Evolutionary conservation across 352 stramenopile genomes (phyloP), one percentile per base, ranked within the genome.

Genomic region (Aphanomyces euteiches): DNA sequence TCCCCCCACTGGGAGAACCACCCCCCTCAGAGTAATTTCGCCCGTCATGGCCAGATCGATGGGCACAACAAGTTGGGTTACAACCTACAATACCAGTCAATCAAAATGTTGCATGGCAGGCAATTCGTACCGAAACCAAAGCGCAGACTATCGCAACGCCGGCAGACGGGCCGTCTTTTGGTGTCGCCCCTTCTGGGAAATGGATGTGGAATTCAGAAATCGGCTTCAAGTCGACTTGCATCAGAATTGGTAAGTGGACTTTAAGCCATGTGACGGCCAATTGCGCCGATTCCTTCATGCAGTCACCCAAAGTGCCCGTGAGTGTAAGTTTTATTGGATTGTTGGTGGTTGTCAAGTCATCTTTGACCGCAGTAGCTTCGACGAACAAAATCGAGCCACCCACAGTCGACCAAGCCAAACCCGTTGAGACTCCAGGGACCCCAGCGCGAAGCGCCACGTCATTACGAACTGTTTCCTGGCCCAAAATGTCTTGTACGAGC

Each of bases 1-100:
- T 19, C 90, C 90, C n/a, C 90, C 89, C 41, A 97, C 87, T 2
- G 90, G 89, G n/a, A 97, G 70, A 66, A 97, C 90, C 28, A 95
- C 82, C 36, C 90, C 90, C 19, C 84, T 83, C 8, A 97, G 72
- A 0, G 85, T 94, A 58, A 96, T 91, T 72, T 96, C 88, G 38
- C 90, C 90, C 8, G 89, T 96, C 87, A 96, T 96, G 12, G 88
- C 85, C 21, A 95, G 84, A 66, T 95, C 89, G 0, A 87, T 72
- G 34, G 84, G 84, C 60, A 96, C 85, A 4, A 79, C 41, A 8
- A 63, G 71, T 3, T 72, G 48, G 0, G 68, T 82, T 37, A 80
- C 56, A 10, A 70, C 64, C 64, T 70, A 70, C 19, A 67, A 59
- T 40, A 37, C 36, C 10, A 66, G 6, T 89, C 69, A 47, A 79